phyloP scores from a whole-genome alignment of 1,139 yeast species.

The Diutina rugosa region DNA sequence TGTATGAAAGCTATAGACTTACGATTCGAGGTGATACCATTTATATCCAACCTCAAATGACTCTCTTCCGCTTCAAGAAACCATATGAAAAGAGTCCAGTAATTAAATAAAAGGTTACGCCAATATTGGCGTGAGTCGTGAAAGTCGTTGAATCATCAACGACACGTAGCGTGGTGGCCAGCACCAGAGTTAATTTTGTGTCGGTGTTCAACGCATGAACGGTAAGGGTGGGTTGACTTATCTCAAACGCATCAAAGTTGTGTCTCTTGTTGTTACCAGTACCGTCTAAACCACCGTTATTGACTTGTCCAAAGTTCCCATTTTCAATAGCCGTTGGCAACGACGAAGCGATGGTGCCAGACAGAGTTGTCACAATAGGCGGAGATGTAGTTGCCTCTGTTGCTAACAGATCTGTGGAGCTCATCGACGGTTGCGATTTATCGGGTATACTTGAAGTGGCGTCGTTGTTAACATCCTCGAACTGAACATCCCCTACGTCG shows the following conservation, averaged over 20 bases:
- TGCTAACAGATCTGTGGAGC: neutral
- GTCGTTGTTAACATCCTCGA: neutral
- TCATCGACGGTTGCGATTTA: neutral
- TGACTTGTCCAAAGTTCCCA: neutral
- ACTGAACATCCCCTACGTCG: conserved; percentile 27
- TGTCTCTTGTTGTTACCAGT: neutral
- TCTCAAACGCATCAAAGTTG: neutral
- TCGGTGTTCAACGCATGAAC: neutral
- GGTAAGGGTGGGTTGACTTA: neutral
- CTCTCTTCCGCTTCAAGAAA: neutral
- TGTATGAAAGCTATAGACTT: too few relatives aligned
- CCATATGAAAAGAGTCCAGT: neutral
- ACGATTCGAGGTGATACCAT: too few relatives aligned
- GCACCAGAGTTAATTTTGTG: neutral
- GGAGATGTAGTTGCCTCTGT: neutral
- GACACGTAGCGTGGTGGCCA: neutral
- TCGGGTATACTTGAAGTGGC: neutral
- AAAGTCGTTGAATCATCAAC: neutral
- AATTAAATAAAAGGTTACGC: neutral
- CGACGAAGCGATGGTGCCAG: neutral
- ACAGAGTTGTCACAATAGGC: neutral
- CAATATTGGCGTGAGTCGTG: neutral
- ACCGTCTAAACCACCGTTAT: neutral
- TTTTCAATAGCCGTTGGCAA: neutral
- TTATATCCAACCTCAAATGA: neutral